Conservation (phyloP, 2,329 filamentous ascomycete species). For the Phoma sp. region DNA sequence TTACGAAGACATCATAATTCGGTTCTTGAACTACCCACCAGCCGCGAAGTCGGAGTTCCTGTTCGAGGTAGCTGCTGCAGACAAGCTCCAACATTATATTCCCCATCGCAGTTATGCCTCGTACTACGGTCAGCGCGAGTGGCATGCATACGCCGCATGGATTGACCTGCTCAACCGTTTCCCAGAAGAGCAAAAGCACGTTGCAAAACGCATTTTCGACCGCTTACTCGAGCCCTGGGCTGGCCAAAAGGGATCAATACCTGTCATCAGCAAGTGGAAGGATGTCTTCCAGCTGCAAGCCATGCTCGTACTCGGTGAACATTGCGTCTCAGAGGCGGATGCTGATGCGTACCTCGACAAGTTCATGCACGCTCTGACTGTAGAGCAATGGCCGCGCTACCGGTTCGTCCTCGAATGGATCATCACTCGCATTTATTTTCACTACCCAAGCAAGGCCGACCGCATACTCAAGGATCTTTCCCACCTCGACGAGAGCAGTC, state of each 20-base stretch:
- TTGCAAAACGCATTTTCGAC: conserved; percentile 42
- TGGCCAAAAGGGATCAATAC: conserved; percentile 52
- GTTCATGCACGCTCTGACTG: conserved; percentile 51
- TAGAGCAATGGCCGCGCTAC: conserved; percentile 58
- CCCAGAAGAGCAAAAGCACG: conserved; percentile 29
- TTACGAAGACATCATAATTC: conserved; percentile 50
- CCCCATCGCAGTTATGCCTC: conserved; percentile 48
- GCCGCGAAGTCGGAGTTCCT: conserved; percentile 53
- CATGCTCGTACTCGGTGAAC: conserved; percentile 54
- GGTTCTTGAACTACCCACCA: conserved; percentile 52
- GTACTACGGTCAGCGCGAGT: conserved; percentile 55
- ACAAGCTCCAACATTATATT: conserved; percentile 39
- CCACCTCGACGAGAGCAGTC: conserved; percentile 54
- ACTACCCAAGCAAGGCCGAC: conserved; percentile 40
- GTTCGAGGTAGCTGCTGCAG: conserved; percentile 53
- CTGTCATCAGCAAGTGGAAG: conserved; percentile 58
- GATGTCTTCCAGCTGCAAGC: conserved; percentile 57
- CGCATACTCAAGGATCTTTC: conserved; percentile 48
- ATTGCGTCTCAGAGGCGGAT: conserved; percentile 38
- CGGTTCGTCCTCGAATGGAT: conserved; percentile 59
- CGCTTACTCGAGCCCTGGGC: conserved; percentile 53
- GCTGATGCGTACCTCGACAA: conserved; percentile 45
- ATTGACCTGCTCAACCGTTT: conserved; percentile 55
- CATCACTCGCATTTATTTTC: conserved; percentile 53
- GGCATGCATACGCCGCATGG: conserved; percentile 54